Percentiles rank a stretch among this genome's conserved stretches.
phyloP scores from a whole-genome alignment of 129 eudicot genomes.

The Apium graveolens region DNA sequence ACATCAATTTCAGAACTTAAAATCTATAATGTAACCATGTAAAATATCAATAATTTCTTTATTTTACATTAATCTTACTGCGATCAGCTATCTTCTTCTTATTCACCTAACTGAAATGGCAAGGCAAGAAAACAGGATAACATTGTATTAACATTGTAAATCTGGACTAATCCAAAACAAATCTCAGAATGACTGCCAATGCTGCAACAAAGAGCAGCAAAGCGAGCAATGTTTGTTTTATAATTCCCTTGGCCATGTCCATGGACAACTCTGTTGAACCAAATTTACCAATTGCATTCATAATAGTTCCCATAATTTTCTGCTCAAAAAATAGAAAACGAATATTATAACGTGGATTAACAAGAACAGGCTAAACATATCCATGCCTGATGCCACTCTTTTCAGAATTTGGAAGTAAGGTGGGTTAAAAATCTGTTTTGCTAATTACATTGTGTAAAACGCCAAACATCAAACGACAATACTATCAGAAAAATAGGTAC shows the following conservation, averaged over 20 bases:
- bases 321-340: conserved; percentile 10
- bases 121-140: neutral
- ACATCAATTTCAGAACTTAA: too few relatives aligned
- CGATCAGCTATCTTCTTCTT: neutral
- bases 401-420: neutral
- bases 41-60: neutral
- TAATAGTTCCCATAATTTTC: conserved; percentile 37
- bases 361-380: neutral
- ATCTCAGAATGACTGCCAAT: conserved; percentile 18
- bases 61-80: neutral
- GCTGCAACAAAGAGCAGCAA: conserved; percentile 17
- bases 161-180: neutral
- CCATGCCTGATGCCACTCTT: too few relatives aligned
- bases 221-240: conserved; percentile 17
- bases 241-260: conserved; percentile 20
- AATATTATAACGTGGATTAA: neutral
- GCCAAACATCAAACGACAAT: too few relatives aligned
- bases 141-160: neutral
- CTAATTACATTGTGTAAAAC: too few relatives aligned
- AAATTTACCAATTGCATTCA: conserved; percentile 33
- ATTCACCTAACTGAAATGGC: neutral
- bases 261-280: conserved; percentile 24
- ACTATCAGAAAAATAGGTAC: too few relatives aligned
- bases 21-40: too few relatives aligned
- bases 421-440: too few relatives aligned